Evolutionary conservation across 169 alveolate species (phyloP), one percentile per base, ranked within the genome.

Genomic region (Babesia divergens): DNA sequence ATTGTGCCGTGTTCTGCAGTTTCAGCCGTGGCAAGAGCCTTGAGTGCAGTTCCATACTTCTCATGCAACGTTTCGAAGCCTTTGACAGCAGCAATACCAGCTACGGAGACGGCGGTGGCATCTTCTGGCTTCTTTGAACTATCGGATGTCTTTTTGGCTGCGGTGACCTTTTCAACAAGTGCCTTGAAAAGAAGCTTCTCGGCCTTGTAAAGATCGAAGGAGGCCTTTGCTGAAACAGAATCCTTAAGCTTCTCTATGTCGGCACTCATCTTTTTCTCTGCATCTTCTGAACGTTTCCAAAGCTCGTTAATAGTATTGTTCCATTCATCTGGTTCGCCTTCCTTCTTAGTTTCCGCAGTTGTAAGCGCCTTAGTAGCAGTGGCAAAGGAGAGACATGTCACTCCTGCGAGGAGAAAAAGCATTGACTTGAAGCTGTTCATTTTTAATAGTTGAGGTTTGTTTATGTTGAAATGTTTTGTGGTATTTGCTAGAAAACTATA

Each of bases 291-390:
- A 40, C 20, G 20, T 16, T 40, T 40, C 20, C 11, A 16, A 16
- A 16, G 16, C 16, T 8, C 16, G 16, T 1, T 20, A 13, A 47
- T 29, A 16, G 60, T 32, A 7, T n/a, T 20, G 9, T 28, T 60
- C 72, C 72, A 62, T 46, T 38, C 72, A 11, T 8, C 44, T 6
- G 72, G 62, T 0, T 58, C 29, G 47, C 60, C 58, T 11, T 34
- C 51, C 24, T 26, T 11, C 37, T 16, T 1, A 2, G 31, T n/a
- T 6, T 0, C 52, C 0, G 60, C 72, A 29, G 38, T 4, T 14
- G 22, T 32, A 1, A 1, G 3, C 3, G 26, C 20, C 6, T 40
- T 7, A 22, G 7, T 3, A 22, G 18, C 1, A 8, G 62, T 6
- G 31, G 32, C 72, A 31, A 43, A 42, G n/a, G n/a, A n/a, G n/a